Conservation (phyloP, 805 yeast species). For the Jamesozyma spencerorum region DNA sequence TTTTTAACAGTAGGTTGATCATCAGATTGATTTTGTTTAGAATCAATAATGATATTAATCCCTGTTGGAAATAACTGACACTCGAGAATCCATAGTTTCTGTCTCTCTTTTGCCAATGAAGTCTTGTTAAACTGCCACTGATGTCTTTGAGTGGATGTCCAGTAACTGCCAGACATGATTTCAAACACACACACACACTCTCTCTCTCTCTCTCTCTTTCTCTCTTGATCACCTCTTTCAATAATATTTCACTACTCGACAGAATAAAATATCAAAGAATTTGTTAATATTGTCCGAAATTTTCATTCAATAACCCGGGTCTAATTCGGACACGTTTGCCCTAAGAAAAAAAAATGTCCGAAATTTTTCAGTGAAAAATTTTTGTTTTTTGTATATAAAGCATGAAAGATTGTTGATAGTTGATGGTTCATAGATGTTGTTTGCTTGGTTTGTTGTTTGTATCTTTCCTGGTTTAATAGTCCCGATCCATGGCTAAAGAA, state of each 20-base stretch:
- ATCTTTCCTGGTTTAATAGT: not conserved
- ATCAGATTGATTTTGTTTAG: conserved; percentile 11
- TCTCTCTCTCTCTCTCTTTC: not conserved
- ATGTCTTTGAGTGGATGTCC: conserved; percentile 74
- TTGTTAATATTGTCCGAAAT: no score
- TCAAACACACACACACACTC: no score
- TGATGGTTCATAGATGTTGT: no score
- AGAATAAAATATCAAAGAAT: no score
- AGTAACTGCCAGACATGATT: conserved; percentile 74
- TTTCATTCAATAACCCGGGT: no score
- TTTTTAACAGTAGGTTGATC: conserved; percentile 30
- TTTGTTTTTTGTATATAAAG: not conserved
- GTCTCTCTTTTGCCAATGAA: conserved; percentile 40
- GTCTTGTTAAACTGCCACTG: conserved; percentile 76
- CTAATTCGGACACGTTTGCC: not conserved
- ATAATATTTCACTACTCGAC: no score
- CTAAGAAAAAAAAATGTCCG: not conserved
- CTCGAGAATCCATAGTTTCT: conserved; percentile 33
- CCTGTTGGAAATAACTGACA: conserved; percentile 30
- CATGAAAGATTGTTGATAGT: no score
- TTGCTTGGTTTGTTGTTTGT: not conserved
- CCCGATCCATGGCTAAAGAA: conserved; percentile 62
- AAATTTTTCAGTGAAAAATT: not conserved
- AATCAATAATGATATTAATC: conserved; percentile 28
- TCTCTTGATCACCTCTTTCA: not conserved